Percentiles rank a stretch among this genome's conserved stretches.
Evolutionary conservation across 2,329 filamentous ascomycete genomes (phyloP).

Genomic region (Akanthomyces lecanii): DNA sequence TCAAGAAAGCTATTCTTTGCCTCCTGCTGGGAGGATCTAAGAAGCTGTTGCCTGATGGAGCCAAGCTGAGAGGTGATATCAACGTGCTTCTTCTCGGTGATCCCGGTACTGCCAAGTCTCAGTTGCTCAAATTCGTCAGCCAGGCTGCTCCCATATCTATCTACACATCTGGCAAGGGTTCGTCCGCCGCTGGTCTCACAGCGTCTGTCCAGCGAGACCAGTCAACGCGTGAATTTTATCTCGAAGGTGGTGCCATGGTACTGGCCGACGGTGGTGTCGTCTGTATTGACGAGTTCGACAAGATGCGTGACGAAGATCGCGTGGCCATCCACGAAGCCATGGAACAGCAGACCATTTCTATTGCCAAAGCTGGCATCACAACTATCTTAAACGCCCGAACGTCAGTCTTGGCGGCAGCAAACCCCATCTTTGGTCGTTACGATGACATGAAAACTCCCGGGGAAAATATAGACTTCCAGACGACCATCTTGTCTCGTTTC

Average conservation of each 20-base stretch:
- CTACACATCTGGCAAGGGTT: constrained; percentile 97
- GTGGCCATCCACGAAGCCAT: constrained; percentile 99
- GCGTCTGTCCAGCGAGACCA: constrained; percentile 94
- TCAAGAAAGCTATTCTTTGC: constrained; percentile 96
- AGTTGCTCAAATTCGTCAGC: constrained; percentile 94
- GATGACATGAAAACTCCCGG: constrained; percentile 97
- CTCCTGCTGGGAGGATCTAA: constrained; percentile 92
- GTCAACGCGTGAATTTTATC: constrained; percentile 90
- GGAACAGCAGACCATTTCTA: constrained; percentile 99
- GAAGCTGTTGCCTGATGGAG: constrained; percentile 94
- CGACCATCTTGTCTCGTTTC: constrained; percentile 94
- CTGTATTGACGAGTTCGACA: constrained; percentile 99
- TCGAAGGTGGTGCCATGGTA: constrained; percentile 98
- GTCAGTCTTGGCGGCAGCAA: constrained; percentile 90
- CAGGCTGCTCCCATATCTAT: constrained; percentile 95
- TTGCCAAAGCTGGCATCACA: constrained; percentile 96
- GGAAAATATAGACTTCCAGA: constrained; percentile 99
- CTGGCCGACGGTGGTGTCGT: constrained; percentile 94
- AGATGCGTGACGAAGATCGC: constrained; percentile 97
- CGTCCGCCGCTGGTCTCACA: constrained; percentile 93
- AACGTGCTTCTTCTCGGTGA: constrained; percentile 96
- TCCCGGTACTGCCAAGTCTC: constrained; percentile 96
- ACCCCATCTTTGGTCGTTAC: constrained; percentile 96
- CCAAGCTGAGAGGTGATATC: constrained; percentile 96
- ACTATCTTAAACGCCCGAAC: constrained; percentile 96